These are phyloP conservation scores for Leptographium flavum DNA, from an alignment of 2,329 filamentous ascomycete species.

Conservation along the genomic window DNA sequence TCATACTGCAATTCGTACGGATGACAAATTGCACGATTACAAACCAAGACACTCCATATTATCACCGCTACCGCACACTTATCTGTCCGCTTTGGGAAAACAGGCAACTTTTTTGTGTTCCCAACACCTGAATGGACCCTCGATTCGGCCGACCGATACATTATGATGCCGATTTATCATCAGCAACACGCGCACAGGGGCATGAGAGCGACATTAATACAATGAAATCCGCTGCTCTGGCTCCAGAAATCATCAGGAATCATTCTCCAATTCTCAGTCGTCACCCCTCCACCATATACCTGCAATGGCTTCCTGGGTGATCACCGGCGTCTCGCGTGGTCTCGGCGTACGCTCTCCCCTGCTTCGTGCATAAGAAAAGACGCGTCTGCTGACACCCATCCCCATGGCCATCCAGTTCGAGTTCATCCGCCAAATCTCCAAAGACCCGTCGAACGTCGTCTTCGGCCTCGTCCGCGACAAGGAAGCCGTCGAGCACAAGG, in stretches of 20 bases:
- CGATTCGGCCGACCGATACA: background rate
- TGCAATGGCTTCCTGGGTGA: constrained; percentile 13
- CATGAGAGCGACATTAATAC: background rate
- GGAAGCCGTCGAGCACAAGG: constrained; percentile 25
- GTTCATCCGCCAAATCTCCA: constrained; percentile 30
- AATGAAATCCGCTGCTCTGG: background rate
- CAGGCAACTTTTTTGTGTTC: constrained; percentile 3
- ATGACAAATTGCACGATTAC: too few relatives aligned
- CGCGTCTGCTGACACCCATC: background rate
- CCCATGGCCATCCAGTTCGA: constrained; percentile 24
- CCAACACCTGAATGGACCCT: background rate
- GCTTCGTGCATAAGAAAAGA: background rate
- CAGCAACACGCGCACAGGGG: background rate
- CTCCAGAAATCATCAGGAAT: background rate
- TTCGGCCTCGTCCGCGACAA: constrained; percentile 35
- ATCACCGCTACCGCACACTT: background rate
- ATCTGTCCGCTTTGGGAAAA: constrained; percentile 1
- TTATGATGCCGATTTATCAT: background rate
- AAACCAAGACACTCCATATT: too few relatives aligned
- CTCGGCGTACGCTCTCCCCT: constrained; percentile 11
- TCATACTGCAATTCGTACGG: too few relatives aligned
- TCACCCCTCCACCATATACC: background rate
- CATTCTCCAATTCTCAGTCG: background rate
- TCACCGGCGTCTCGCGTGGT: constrained; percentile 12
- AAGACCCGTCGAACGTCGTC: constrained; percentile 25